A percentile compares a stretch with the other conserved stretches of the same genome.
Evolutionary conservation across 306 rosid genomes (phyloP).

Genomic region (Nissolia schottii): DNA sequence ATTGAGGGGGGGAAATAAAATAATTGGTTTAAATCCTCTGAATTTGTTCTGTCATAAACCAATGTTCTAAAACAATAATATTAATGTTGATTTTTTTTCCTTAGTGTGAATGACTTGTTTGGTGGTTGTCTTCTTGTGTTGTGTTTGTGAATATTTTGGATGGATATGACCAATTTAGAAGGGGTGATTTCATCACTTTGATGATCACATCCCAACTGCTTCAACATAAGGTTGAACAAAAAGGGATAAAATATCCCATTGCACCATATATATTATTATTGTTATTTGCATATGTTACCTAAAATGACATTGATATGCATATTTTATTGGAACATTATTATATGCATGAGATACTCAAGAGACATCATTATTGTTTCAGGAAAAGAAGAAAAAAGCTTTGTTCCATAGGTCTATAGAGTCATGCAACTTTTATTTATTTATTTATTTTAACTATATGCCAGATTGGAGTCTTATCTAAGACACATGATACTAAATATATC

Average conservation of each 20-base stretch:
- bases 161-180: conserved; percentile 33
- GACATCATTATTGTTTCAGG: conserved; percentile 31
- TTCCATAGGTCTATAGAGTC: conserved; percentile 21
- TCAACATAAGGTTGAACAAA: conserved; percentile 38
- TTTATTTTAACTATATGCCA: neutral
- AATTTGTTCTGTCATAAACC: conserved; percentile 18
- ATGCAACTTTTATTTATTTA: neutral
- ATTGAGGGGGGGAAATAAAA: neutral
- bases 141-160: conserved; percentile 29
- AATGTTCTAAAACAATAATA: neutral
- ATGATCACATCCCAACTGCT: conserved; percentile 54
- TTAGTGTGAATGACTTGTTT: conserved; percentile 36
- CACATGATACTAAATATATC: conserved; percentile 12
- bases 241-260: conserved; percentile 28
- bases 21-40: neutral
- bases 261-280: conserved; percentile 25
- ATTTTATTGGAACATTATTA: conserved; percentile 34
- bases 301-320: conserved; percentile 28
- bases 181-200: conserved; percentile 42
- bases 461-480: conserved; percentile 23
- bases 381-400: conserved; percentile 18
- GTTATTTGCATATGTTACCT: conserved; percentile 30
- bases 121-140: conserved; percentile 36
- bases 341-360: conserved; percentile 28
- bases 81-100: neutral